phyloP scores from a whole-genome alignment of 208 protist genomes.

The Leishmania gerbilli region DNA sequence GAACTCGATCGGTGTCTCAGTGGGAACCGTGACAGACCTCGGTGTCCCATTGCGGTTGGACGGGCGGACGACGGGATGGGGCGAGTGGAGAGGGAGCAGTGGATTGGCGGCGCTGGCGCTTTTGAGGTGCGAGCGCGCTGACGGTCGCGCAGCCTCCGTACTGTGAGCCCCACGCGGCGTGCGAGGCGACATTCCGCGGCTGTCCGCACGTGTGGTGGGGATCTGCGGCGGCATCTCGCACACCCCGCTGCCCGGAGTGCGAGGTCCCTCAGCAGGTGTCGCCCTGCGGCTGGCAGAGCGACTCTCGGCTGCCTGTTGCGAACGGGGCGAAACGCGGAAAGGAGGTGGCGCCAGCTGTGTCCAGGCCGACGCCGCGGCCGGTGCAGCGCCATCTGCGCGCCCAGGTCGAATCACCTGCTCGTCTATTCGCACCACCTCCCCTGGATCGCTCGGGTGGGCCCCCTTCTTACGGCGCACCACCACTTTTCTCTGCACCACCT shows the following conservation, averaged over 20 bases:
- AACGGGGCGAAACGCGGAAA: conserved; percentile 45
- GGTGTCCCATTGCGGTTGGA: conserved; percentile 8
- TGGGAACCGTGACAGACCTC: not conserved
- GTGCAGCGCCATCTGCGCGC: conserved; percentile 11
- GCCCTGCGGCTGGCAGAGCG: conserved; percentile 29
- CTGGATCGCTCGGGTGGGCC: conserved; percentile 24
- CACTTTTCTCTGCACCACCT: conserved; percentile 29
- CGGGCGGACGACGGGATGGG: conserved; percentile 17
- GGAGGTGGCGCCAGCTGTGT: conserved; percentile 26
- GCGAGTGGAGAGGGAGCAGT: conserved; percentile 1
- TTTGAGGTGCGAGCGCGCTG: conserved; percentile 13
- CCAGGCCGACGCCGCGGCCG: not conserved
- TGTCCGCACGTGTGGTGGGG: conserved; percentile 25
- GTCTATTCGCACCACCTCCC: conserved; percentile 26
- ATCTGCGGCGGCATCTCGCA: conserved; percentile 23
- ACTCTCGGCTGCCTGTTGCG: conserved; percentile 35
- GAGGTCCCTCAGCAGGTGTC: conserved; percentile 17
- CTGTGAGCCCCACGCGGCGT: not conserved
- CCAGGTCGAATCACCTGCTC: conserved; percentile 34
- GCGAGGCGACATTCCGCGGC: conserved; percentile 20
- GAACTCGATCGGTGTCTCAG: conserved; percentile 21
- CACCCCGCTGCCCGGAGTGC: conserved; percentile 16
- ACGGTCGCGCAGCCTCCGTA: conserved; percentile 4
- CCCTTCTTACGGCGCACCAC: conserved; percentile 28
- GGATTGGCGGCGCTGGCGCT: not conserved